Evolutionary conservation across 176 grass and related monocot genomes (phyloP).

Genomic region (Juncus inflexus): DNA sequence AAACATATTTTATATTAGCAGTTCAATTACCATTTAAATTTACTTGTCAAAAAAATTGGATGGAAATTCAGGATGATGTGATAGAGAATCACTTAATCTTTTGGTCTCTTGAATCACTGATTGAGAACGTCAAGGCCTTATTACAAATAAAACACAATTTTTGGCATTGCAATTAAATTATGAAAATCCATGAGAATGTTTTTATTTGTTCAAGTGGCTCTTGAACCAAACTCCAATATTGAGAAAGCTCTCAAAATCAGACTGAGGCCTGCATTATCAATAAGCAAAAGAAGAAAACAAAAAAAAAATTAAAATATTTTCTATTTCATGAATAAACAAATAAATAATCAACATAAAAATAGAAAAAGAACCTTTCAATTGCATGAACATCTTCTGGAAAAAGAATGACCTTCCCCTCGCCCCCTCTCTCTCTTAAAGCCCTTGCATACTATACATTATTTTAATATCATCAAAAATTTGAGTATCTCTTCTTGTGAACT

Average conservation of each 20-base stretch:
- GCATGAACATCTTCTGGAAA: conserved; percentile 88
- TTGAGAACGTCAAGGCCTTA: no score
- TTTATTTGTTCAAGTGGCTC: conserved; percentile 62
- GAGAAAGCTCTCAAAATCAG: conserved; percentile 86
- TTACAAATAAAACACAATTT: no score
- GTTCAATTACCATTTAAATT: no score
- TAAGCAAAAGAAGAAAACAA: not conserved
- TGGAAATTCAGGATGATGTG: no score
- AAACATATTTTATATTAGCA: no score
- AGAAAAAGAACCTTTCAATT: conserved; percentile 56
- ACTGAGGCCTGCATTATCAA: conserved; percentile 62
- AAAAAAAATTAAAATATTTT: not conserved
- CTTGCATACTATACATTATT: conserved; percentile 59
- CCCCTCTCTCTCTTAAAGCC: conserved; percentile 76
- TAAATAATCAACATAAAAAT: not conserved
- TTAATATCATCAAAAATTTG: not conserved
- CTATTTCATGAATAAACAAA: not conserved
- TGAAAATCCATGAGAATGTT: no score
- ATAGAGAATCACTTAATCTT: no score
- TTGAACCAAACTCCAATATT: conserved; percentile 99
- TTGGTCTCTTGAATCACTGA: no score
- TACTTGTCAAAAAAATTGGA: no score
- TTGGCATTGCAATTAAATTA: no score
- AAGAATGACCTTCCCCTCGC: conserved; percentile 65
- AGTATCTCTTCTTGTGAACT: not conserved